Evolutionary conservation across 345 rosid species (phyloP), one percentile per base, ranked within the genome.

Genomic region (Triadica sebifera): DNA sequence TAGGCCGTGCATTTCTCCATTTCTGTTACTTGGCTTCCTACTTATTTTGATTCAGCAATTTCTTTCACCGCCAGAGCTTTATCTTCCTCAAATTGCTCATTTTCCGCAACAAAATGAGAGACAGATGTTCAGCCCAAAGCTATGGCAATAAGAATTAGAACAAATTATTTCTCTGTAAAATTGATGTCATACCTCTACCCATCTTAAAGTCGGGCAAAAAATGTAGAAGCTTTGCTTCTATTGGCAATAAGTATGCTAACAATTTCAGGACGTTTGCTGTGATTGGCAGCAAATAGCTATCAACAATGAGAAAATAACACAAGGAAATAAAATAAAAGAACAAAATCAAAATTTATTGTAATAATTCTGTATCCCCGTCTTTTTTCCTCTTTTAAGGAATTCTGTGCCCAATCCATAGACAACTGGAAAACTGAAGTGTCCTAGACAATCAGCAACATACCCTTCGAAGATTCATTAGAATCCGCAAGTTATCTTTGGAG

Each of bases 11-110:
- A 68, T 13, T 67, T 50, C 46, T 34, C 24, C 45, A 37, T 29
- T 12, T 47, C 46, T 5, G 17, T 16, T 34, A 22, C 56, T 41
- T 52, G 47, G 49, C 47, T 51, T 3, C 59, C 60, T 4, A 1
- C 47, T 34, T 51, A 17, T 69, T 69, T 52, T 19, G 51, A 12
- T 69, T 52, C 78, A 43, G 91, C 87, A 22, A 94, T 92, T 85
- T 92, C 98, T 80, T 80, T 89, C 78, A 95, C 82, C 51, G 93
- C 97, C 79, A 85, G 97, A 60, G 91, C 89, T 72, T 95, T 95
- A 84, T 93, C 99, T 60, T 93, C 92, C 81, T 95, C 99, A 57
- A 93, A 93, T 79, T 91, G 96, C 75, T 90, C 97, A 59, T 95
- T 91, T 89, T 91, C 99, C 91, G 97, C 74, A 80, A 72, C 61